Evolutionary conservation across 2,329 filamentous ascomycete species (phyloP).

Genomic region (Cladobotryum protrusum): DNA sequence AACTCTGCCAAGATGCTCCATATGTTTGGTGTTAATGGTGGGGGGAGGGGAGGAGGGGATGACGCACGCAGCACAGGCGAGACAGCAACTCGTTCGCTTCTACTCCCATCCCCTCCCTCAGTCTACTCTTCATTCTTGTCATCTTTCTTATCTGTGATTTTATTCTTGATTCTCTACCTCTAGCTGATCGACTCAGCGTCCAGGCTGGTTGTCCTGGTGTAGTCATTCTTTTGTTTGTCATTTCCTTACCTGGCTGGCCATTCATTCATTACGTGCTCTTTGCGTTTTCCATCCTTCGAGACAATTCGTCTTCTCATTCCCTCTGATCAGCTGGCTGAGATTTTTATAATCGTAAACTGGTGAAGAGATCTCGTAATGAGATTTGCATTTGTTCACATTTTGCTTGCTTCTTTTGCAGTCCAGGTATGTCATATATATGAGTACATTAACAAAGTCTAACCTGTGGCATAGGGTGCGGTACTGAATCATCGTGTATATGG

Average conservation of each 20-base stretch:
- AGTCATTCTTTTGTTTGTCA: no score
- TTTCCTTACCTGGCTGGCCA: no score
- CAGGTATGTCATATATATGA: constrained; percentile 12
- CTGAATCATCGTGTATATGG: constrained; percentile 3
- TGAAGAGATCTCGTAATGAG: constrained; percentile 14
- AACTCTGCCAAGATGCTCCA: not conserved
- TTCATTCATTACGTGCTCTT: no score
- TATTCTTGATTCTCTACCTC: no score
- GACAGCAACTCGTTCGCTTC: no score
- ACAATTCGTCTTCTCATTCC: not conserved
- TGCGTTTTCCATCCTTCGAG: no score
- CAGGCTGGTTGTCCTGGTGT: no score
- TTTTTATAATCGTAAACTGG: no score
- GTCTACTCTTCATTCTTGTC: not conserved
- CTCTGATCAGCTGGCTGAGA: not conserved
- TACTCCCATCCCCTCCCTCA: not conserved
- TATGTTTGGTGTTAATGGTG: no score
- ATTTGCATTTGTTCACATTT: constrained; percentile 13
- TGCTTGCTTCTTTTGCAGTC: constrained; percentile 14
- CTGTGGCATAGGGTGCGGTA: constrained; percentile 5
- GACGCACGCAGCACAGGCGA: no score
- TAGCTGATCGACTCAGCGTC: no score
- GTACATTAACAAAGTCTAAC: not conserved
- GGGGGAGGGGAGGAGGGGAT: not conserved
- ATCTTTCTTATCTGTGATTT: not conserved